Base-by-base conservation (phyloP, 306 rosid genomes). In the Prunus kanzakura region DNA sequence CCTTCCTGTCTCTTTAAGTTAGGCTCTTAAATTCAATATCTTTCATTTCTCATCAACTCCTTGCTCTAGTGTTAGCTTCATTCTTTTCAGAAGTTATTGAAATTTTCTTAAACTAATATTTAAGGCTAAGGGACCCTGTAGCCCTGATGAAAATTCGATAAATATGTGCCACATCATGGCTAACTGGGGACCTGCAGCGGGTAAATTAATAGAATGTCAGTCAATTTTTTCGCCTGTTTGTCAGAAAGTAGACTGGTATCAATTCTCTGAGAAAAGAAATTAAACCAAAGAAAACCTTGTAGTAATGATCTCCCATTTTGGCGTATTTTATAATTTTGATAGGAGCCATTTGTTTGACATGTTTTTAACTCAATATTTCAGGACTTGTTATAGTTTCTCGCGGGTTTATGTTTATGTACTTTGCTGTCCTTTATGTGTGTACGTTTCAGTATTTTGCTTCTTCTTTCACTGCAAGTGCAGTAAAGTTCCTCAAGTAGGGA, bases 401-500 rank as follows among this genome's bases (percentile, higher is more conserved):
- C 20, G 63, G 35, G 1, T 15, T 64, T 47, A 27, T 22, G 25
- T 74, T 61, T n/a, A 45, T 46, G 23, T 20, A 52, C n/a, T 25
- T 14, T n/a, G 64, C 15, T 62, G 64, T 57, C 67, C 46, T 80
- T 67, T 41, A 56, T 8, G 3, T 56, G 70, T 29, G 50, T 35
- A 45, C 41, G 13, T 50, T 78, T 27, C 51, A 32, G 22, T 15
- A 16, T 51, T 46, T 43, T 41, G 51, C 19, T 64, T 54, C 8
- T 63, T 11, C 50, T 38, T 46, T 65, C 19, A 29, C 10, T 57
- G 29, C 14, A 41, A 8, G n/a, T 20, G 52, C 73, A 8, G 67
- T 22, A 41, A 71, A 50, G 18, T 61, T 67, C 71, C 71, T 72
- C 55, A 49, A 18, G 29, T 57, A 32, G 25, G 25, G 72, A 76